Evolutionary conservation across 345 rosid species (phyloP).

Genomic region (Hevea brasiliensis): DNA sequence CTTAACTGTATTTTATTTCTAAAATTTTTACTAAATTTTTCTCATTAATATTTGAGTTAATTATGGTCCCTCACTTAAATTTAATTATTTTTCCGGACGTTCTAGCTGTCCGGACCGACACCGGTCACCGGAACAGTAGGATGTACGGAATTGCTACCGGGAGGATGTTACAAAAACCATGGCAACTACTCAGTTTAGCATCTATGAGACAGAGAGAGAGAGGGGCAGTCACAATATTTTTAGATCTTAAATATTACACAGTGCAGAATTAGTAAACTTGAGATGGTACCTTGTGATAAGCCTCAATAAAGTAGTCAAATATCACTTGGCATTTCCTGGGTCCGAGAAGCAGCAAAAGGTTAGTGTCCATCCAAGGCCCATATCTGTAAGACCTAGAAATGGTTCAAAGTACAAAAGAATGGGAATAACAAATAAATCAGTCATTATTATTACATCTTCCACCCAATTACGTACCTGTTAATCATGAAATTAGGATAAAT

Average conservation of each 20-base stretch:
- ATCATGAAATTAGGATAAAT: slow-evolving; percentile 97
- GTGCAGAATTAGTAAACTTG: background rate
- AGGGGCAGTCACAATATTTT: too few species aligned
- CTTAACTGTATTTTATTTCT: too few species aligned
- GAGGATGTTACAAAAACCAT: too few species aligned
- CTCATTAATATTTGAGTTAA: too few species aligned
- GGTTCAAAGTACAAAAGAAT: background rate
- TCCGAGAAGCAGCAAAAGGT: slow-evolving; percentile 74
- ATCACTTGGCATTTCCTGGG: slow-evolving; percentile 71
- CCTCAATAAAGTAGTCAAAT: slow-evolving; percentile 84
- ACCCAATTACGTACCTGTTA: slow-evolving; percentile 51
- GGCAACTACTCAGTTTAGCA: too few species aligned
- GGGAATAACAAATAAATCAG: background rate
- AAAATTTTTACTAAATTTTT: too few species aligned
- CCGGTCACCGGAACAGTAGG: too few species aligned
- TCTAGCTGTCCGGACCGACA: too few species aligned
- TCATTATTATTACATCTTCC: background rate
- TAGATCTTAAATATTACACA: background rate
- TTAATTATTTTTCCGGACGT: too few species aligned
- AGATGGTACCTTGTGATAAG: slow-evolving; percentile 50
- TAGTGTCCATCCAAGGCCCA: slow-evolving; percentile 99
- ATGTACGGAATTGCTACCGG: too few species aligned
- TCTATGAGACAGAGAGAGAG: too few species aligned
- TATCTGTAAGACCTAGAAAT: slow-evolving; percentile 42
- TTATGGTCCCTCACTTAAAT: too few species aligned